Base-by-base conservation (phyloP, 768 basidiomycete species). In the Leccinum truebloodii region DNA sequence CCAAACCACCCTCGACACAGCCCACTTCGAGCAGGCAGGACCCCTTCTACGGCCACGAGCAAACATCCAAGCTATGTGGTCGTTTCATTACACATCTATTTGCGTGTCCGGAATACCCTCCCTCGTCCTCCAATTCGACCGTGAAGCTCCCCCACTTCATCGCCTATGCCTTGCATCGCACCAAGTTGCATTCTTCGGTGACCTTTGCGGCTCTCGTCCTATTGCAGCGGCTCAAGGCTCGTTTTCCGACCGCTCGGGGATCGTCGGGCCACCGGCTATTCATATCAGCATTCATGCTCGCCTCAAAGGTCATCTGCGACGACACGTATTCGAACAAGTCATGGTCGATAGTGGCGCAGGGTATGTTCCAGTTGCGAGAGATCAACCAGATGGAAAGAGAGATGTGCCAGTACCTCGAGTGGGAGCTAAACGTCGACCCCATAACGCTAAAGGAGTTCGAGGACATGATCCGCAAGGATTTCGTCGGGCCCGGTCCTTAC, bases 311-410 rank as follows among this genome's bases (percentile, higher is more conserved):
- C n/a, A 89, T 94, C 53, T 94, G 93, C 76, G 93, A 95, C 78
- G 93, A 95, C 67, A 95, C 92, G 0, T 95, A 95, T 72, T 92
- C 90, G 16, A 95, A 95, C 82, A 93, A 94, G 71, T 91, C 89
- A 0, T 95, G 94, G 94, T 84, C 86, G 6, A 89, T 95, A 50
- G 94, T 95, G 44, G 93, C 90, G 0, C 92, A 95, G 73, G 87
- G 86, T 30, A 88, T 94, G 85, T 95, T 95, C 67, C 81, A 80
- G 3, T 71, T 90, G 0, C 79, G 84, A 34, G 89, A 90, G 78
- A 86, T 90, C 69, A 90, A 90, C 73, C 88, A 90, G 77, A 90
- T 89, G 87, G 88, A 90, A 70, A 69, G 89, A 2, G 89, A 90
- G 68, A 88, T 90, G 83, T 89, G 88, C 63, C 82, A 85, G 16